These are phyloP conservation scores for Apocynum venetum DNA, from an alignment of 257 asterid genomes.

Conservation along the genomic window DNA sequence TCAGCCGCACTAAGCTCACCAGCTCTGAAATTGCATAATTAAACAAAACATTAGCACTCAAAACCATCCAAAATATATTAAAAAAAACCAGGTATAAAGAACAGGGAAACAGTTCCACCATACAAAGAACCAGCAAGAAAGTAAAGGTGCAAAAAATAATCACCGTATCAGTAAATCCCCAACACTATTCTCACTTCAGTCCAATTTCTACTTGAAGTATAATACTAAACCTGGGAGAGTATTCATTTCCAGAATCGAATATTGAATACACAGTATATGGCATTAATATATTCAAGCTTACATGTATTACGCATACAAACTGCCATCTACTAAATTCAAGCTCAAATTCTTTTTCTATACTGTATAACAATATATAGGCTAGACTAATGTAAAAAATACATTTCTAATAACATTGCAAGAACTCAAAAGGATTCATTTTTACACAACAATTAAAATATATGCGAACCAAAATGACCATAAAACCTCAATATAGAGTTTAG, in stretches of 20 bases:
- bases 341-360: background rate
- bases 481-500: background rate
- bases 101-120: background rate
- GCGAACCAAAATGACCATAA: background rate
- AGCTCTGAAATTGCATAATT: slow-evolving; percentile 22
- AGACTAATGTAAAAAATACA: background rate
- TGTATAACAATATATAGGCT: too few species aligned
- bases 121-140: background rate
- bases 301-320: too few species aligned
- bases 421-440: background rate
- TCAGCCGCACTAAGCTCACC: slow-evolving; percentile 46
- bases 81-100: background rate
- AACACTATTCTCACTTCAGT: too few species aligned
- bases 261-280: too few species aligned
- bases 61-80: background rate
- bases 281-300: too few species aligned
- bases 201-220: background rate
- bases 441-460: too few species aligned
- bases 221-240: background rate
- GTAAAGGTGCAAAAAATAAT: background rate
- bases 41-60: background rate
- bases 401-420: background rate
- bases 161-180: background rate
- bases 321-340: too few species aligned
- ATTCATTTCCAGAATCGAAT: background rate